Conservation (phyloP, 2,329 filamentous ascomycete genomes). For the Penicillium palitans region DNA sequence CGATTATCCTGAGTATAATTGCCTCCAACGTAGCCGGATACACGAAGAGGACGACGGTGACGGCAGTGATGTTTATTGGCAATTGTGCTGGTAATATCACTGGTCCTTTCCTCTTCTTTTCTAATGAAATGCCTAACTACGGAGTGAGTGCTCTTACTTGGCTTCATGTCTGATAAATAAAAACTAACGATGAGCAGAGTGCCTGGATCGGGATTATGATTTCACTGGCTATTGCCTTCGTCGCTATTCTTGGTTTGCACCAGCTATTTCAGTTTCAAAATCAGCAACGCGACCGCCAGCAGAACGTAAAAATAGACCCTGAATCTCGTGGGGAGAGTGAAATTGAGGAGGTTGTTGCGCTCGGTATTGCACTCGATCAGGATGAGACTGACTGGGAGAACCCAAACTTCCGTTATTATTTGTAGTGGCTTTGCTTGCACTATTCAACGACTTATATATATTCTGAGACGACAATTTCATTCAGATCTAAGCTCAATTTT, state of each 20-base stretch:
- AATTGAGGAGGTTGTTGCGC: not conserved
- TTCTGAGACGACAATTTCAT: not conserved
- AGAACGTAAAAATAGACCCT: not conserved
- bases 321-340: not conserved
- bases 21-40: slow-evolving; percentile 48
- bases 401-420: not conserved
- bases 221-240: not conserved
- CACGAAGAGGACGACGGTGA: slow-evolving; percentile 49
- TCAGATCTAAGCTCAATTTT: not conserved
- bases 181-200: not conserved
- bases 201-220: not conserved
- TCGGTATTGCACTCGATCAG: not conserved
- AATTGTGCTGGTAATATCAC: slow-evolving; percentile 45
- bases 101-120: slow-evolving; percentile 43
- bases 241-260: not conserved
- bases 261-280: not conserved
- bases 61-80: slow-evolving; percentile 43
- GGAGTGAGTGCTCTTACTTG: not conserved
- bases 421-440: not conserved
- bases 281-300: not conserved
- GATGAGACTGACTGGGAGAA: not conserved
- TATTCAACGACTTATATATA: not conserved
- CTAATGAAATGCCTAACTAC: not conserved
- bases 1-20: slow-evolving; percentile 38
- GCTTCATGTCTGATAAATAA: not conserved